Base-by-base conservation (phyloP, 352 stramenopile species). In the Phytopythium aichiense region DNA sequence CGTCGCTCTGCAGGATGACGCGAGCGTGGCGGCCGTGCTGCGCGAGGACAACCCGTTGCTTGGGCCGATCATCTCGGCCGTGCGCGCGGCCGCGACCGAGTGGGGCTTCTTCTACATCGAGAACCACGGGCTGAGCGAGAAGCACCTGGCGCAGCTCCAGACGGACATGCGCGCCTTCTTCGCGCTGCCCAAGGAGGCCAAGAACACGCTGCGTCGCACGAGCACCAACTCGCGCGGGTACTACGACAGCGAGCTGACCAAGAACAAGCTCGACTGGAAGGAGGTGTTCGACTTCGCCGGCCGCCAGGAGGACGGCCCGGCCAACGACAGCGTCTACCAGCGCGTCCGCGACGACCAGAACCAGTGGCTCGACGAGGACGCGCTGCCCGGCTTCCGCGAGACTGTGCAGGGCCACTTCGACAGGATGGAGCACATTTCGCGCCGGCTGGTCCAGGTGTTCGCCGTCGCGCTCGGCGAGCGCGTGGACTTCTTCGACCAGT, bases 211-310 rank as follows among this genome's bases (percentile, higher is more conserved):
- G 64, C 88, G 63, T n/a, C 92, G 84, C 66, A 77, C 16, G 69
- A 73, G 53, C 51, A 69, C 61, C 48, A 96, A 97, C 74, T 74
- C 87, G 51, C 73, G 88, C 45, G 91, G 91, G 48, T 97, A 84
- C 64, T 97, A 94, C 74, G 88, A 97, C 65, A 84, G 94, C 65
- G 91, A 97, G 66, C 65, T 97, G 43, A 97, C 91, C 25, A 97
- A 97, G 69, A 81, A 91, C 67, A 87, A 75, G 48, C 69, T 68
- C n/a, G 91, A 97, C 71, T 95, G 84, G 83, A 97, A 97, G 56
- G 74, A 96, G 66, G 67, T 65, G 16, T 72, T 94, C 25, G 88
- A 95, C 74, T 69, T 69, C 49, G 65, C 56, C 18, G 65, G 64
- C 16, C 66, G 30, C 0, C 63, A 72, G 25, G 68, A 72, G 25